These are phyloP conservation scores for Starmerella apicola DNA, from an alignment of 805 yeast species.

Conservation along the genomic window DNA sequence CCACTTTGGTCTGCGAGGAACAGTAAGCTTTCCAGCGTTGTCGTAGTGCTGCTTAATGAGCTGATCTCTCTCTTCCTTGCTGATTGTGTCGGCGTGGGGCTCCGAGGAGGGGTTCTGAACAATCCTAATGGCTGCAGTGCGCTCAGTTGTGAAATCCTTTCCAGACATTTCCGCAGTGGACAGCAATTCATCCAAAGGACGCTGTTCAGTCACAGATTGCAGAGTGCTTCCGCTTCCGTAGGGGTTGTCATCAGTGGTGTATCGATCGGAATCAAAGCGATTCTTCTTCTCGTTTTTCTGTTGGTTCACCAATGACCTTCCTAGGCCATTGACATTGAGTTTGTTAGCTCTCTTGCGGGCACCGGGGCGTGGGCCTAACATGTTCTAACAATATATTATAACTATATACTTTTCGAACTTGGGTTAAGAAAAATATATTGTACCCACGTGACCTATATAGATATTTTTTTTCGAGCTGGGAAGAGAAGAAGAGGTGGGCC, in stretches of 20 bases:
- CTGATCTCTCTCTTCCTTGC: constrained; percentile 51
- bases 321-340: constrained; percentile 64
- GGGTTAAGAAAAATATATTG: no score
- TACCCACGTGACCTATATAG: no score
- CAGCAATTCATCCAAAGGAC: constrained; percentile 84
- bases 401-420: no score
- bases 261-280: constrained; percentile 71
- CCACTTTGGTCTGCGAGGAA: constrained; percentile 94
- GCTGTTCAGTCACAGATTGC: constrained; percentile 89
- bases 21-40: constrained; percentile 47
- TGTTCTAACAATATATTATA: background rate
- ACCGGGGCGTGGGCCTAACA: constrained; percentile 80
- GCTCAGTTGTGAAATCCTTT: constrained; percentile 90
- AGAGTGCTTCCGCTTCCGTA: constrained; percentile 59
- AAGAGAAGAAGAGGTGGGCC: no score
- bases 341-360: constrained; percentile 52
- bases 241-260: constrained; percentile 68
- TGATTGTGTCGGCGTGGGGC: constrained; percentile 39
- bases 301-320: constrained; percentile 67
- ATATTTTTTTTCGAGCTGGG: no score
- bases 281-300: constrained; percentile 41
- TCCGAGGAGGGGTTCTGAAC: constrained; percentile 39
- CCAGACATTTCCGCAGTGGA: constrained; percentile 93
- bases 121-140: constrained; percentile 68
- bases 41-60: constrained; percentile 48